A percentile compares a stretch with the other conserved stretches of the same genome.
Evolutionary conservation across 306 rosid species (phyloP).

Genomic region (Crataegus laevigata): DNA sequence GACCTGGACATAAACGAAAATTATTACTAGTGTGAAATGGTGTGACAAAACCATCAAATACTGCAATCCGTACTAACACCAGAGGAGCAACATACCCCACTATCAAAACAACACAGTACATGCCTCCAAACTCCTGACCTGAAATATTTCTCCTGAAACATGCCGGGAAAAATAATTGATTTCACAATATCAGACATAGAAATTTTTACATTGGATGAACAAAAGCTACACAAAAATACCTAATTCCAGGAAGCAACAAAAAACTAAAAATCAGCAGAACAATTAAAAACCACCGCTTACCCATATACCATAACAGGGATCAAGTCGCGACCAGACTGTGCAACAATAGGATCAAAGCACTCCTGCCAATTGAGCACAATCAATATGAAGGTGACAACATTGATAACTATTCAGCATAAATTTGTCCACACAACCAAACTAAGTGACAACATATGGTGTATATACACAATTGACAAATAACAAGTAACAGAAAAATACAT

Average conservation of each 20-base stretch:
- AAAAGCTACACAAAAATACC: background rate
- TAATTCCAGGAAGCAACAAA: background rate
- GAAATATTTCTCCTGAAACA: constrained; percentile 94
- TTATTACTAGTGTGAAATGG: background rate
- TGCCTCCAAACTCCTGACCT: constrained; percentile 98
- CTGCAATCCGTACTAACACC: background rate
- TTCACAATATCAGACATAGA: background rate
- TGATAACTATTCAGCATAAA: background rate
- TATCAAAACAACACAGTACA: constrained; percentile 90
- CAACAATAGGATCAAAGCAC: constrained; percentile 98
- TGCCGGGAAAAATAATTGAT: background rate
- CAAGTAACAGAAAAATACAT: background rate
- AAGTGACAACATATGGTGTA: background rate
- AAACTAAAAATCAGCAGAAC: background rate
- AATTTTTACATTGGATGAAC: background rate
- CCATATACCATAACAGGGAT: constrained; percentile 99
- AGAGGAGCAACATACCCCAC: constrained; percentile 58
- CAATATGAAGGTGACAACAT: constrained; percentile 2
- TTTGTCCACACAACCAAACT: background rate
- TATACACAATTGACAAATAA: background rate
- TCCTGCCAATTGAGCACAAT: constrained; percentile 50
- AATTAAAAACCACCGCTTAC: constrained; percentile 35
- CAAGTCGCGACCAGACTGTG: constrained; percentile 90
- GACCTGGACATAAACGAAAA: constrained; percentile 46
- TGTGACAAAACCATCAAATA: constrained; percentile 2